Percentiles rank a stretch among this genome's conserved stretches.
These are phyloP conservation scores for Pythium phragmitis DNA, from an alignment of 352 stramenopile genomes.

Conservation along the genomic window DNA sequence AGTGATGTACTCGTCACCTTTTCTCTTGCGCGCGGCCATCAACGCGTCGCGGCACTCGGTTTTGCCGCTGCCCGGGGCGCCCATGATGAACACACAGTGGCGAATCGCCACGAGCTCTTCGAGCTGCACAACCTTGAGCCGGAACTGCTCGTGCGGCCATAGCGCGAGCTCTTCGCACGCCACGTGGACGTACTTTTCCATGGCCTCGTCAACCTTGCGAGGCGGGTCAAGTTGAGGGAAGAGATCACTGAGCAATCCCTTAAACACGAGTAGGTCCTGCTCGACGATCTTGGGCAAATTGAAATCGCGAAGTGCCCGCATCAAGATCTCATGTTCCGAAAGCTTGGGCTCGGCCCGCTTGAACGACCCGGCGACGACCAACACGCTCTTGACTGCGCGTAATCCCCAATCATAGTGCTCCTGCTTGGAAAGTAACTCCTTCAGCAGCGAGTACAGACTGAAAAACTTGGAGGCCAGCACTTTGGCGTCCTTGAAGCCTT, in stretches of 20 bases:
- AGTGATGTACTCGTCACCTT: conserved; percentile 57
- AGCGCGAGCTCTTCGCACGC: conserved; percentile 89
- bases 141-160: conserved; percentile 92
- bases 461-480: conserved; percentile 94
- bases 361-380: conserved; percentile 92
- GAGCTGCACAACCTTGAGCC: conserved; percentile 94
- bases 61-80: conserved; percentile 91
- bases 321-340: conserved; percentile 90
- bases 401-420: conserved; percentile 97
- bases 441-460: conserved; percentile 91
- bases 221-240: conserved; percentile 91
- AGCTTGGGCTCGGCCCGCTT: conserved; percentile 93
- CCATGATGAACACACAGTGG: conserved; percentile 97
- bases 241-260: conserved; percentile 90
- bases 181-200: conserved; percentile 90
- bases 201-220: conserved; percentile 82
- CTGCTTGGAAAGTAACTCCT: conserved; percentile 93
- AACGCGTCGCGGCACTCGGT: conserved; percentile 93
- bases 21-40: conserved; percentile 73
- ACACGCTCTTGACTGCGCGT: conserved; percentile 93
- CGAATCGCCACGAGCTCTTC: conserved; percentile 93
- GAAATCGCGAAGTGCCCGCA: conserved; percentile 95
- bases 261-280: conserved; percentile 93
- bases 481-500: conserved; percentile 93
- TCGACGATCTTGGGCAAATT: conserved; percentile 96